phyloP scores from a whole-genome alignment of 371 early-diverging fungal species.

The Lichtheimia corymbifera region DNA sequence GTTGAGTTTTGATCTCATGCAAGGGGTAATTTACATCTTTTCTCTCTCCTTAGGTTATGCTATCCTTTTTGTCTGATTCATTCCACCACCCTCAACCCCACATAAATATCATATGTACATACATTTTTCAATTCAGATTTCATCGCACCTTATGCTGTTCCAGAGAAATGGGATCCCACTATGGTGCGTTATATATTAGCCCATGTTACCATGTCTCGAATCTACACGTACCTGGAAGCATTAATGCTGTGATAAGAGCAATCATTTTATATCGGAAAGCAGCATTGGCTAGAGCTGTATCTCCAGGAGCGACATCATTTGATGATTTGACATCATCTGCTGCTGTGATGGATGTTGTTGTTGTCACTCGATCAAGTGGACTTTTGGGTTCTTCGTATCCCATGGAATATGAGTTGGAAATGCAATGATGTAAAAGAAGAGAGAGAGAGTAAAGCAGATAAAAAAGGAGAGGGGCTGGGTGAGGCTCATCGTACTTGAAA shows the following conservation, averaged over 20 bases:
- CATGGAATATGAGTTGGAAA: too few species aligned
- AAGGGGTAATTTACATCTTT: too few species aligned
- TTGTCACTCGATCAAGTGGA: too few species aligned
- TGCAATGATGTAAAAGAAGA: too few species aligned
- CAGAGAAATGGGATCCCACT: conserved; percentile 39
- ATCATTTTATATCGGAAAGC: conserved; percentile 22
- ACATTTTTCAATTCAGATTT: conserved; percentile 24
- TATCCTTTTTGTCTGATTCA: neutral
- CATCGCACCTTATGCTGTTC: conserved; percentile 32
- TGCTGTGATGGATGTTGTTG: too few species aligned
- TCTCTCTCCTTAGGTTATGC: neutral
- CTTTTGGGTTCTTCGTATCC: too few species aligned
- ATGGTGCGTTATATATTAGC: too few species aligned
- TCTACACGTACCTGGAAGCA: conserved; percentile 1
- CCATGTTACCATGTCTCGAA: neutral
- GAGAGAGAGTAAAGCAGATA: too few species aligned
- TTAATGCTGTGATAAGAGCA: conserved; percentile 25
- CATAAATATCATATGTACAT: neutral
- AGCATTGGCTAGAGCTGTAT: conserved; percentile 24
- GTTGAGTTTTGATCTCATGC: too few species aligned
- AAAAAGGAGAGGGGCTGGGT: too few species aligned
- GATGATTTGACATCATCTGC: too few species aligned
- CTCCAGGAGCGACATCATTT: neutral
- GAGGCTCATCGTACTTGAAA: too few species aligned
- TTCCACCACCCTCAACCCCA: neutral